Evolutionary conservation across 2,329 filamentous ascomycete genomes (phyloP), one percentile per base, ranked within the genome.

Genomic region (Pseudopyrenochaeta lycopersici): DNA sequence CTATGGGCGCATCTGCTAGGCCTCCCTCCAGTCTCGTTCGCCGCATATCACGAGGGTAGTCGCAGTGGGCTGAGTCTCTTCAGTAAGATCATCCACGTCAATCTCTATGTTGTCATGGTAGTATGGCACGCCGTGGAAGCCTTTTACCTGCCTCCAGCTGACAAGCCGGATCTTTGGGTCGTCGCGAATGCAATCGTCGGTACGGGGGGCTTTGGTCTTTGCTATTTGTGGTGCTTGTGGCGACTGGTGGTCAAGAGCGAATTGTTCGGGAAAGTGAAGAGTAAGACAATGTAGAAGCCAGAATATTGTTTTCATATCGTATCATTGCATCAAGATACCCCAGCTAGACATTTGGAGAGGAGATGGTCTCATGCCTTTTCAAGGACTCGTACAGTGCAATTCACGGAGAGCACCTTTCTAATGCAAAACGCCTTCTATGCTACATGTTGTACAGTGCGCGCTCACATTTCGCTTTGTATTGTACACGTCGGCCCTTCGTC

Each of bases 1-100:
- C 83, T 99, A 1, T 99, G 95, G 94, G 89, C 91, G 0, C 98
- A 95, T 71, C 83, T 99, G 1, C 81, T 99, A 9, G 94, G 92
- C 2, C 82, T 98, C 2, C 93, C 94, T 1, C 93, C 93, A 0
- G 87, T 88, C 1, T 90, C 88, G 1, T 79, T 91, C 47, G 84
- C 84, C 12, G 85, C 86, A 2, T 95, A 94, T 67, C 84, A 87
- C 42, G 78, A 71, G 29, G 68, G 67, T 21, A 71, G 69, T 17
- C 63, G 59, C 7, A 69, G 70, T 11, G 82, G 82, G 63, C 68
- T 82, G 14, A 78, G 78, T 20, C 76, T 86, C 29, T 82, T 87
- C 69, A 84, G 81, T 30, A 94, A 90, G 43, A 73, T 94, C 3
- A 66, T 96, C 4, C 95, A 99, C 68, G 75, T 87, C 11, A 77